A percentile compares a stretch with the other conserved stretches of the same genome.
Evolutionary conservation across 2,329 filamentous ascomycete genomes (phyloP).

Genomic region (Davidsoniella eucalypti): DNA sequence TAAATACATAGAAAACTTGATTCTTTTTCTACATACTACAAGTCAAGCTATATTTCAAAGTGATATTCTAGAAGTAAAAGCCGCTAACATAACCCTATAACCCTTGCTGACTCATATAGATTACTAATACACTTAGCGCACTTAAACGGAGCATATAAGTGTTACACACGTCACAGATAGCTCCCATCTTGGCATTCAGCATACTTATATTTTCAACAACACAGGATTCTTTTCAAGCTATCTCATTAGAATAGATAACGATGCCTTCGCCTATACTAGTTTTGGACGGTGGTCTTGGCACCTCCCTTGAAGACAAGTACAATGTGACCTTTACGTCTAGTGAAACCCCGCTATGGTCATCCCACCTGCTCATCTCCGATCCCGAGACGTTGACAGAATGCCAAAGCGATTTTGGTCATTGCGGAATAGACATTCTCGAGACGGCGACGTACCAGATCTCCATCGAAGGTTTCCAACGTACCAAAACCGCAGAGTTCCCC

Average conservation of each 20-base stretch:
- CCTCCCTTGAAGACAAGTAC: constrained; percentile 44
- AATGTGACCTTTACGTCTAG: constrained; percentile 30
- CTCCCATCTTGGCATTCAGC: too few species aligned
- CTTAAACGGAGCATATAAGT: too few species aligned
- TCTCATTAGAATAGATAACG: neutral
- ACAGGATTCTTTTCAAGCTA: neutral
- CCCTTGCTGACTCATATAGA: too few species aligned
- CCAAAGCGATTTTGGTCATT: constrained; percentile 37
- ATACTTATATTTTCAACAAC: too few species aligned
- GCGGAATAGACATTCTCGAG: constrained; percentile 45
- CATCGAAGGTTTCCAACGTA: constrained; percentile 36
- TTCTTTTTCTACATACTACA: too few species aligned
- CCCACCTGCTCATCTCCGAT: constrained; percentile 42
- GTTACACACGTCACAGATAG: too few species aligned
- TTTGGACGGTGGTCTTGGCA: constrained; percentile 52
- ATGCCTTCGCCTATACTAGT: constrained; percentile 24
- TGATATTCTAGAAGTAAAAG: too few species aligned
- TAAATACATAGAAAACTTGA: too few species aligned
- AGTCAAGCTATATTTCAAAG: too few species aligned
- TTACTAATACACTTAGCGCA: too few species aligned
- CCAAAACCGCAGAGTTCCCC: constrained; percentile 26
- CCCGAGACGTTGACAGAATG: constrained; percentile 34
- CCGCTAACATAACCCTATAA: too few species aligned
- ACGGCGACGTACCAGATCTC: constrained; percentile 54
- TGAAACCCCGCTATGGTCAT: constrained; percentile 48